Percentiles rank a stretch among this genome's conserved stretches.
Evolutionary conservation across 1,284 basidiomycete species (phyloP).

Genomic region (Boletellus deceptivus): DNA sequence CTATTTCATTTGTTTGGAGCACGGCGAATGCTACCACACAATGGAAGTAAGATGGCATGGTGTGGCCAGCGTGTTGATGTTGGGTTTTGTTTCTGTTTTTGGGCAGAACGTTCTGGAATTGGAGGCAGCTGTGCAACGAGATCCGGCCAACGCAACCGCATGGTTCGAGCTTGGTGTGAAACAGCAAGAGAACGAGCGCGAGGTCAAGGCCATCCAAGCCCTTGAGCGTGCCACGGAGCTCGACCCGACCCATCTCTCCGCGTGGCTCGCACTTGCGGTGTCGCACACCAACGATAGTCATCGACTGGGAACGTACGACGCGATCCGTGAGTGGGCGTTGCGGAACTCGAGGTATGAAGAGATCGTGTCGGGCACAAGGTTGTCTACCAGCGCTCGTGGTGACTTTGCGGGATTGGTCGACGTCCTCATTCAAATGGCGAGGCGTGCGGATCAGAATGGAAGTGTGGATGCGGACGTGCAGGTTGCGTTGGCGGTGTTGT

Average conservation of each 20-base stretch:
- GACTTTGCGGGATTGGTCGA: slow-evolving; percentile 54
- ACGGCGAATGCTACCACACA: slow-evolving; percentile 5
- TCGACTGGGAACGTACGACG: slow-evolving; percentile 67
- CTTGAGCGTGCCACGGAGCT: slow-evolving; percentile 81
- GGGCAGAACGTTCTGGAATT: slow-evolving; percentile 81
- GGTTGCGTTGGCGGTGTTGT: slow-evolving; percentile 89
- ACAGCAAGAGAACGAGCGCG: slow-evolving; percentile 98
- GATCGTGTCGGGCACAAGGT: slow-evolving; percentile 44
- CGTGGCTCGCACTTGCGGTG: slow-evolving; percentile 91
- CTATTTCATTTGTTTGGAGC: slow-evolving; percentile 16
- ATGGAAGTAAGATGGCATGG: neutral
- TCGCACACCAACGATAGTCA: slow-evolving; percentile 92
- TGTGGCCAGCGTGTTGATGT: slow-evolving; percentile 16
- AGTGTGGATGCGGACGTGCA: slow-evolving; percentile 90
- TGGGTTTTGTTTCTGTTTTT: slow-evolving; percentile 8
- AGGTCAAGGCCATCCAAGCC: slow-evolving; percentile 87
- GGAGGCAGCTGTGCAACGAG: slow-evolving; percentile 85
- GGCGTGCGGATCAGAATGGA: slow-evolving; percentile 38
- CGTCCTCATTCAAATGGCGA: slow-evolving; percentile 68
- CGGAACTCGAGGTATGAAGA: slow-evolving; percentile 21
- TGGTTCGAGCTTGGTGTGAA: slow-evolving; percentile 96
- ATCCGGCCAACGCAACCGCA: slow-evolving; percentile 68
- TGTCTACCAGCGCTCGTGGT: slow-evolving; percentile 33
- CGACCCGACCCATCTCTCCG: slow-evolving; percentile 71
- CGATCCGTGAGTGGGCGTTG: slow-evolving; percentile 81